Conservation (phyloP, 2,329 filamentous ascomycete genomes). For the Fusarium sp. region DNA sequence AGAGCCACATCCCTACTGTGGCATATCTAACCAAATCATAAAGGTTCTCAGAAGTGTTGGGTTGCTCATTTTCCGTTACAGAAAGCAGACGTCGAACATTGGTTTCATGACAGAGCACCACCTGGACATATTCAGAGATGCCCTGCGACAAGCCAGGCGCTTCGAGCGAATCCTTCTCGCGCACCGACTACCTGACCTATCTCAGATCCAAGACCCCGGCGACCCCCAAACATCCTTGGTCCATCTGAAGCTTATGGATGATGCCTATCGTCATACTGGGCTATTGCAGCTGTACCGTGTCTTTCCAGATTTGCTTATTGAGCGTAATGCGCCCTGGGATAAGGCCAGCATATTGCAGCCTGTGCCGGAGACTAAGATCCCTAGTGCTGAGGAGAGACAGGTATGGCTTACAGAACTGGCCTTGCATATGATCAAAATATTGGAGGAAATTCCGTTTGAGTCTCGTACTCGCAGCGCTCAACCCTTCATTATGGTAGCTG, state of each 20-base stretch:
- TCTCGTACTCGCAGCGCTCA: constrained; percentile 16
- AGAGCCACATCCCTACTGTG: constrained; percentile 9
- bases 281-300: constrained; percentile 8
- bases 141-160: background rate
- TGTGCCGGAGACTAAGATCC: background rate
- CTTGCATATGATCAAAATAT: background rate
- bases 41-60: background rate
- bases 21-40: background rate
- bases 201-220: background rate
- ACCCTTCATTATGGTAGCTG: constrained; percentile 11
- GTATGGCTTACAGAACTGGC: constrained; percentile 2
- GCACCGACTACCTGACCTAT: background rate
- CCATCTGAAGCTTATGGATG: constrained; percentile 6
- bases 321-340: background rate
- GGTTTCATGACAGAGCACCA: constrained; percentile 6
- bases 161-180: background rate
- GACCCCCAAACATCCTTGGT: constrained; percentile 1
- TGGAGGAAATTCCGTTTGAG: constrained; percentile 6
- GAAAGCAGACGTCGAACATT: background rate
- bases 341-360: background rate
- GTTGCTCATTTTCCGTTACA: background rate
- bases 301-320: constrained; percentile 9
- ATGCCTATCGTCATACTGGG: constrained; percentile 1
- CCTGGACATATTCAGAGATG: background rate
- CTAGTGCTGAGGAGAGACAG: background rate